These are phyloP conservation scores for Claviceps africana DNA, from an alignment of 2,329 filamentous ascomycete species.

Conservation along the genomic window DNA sequence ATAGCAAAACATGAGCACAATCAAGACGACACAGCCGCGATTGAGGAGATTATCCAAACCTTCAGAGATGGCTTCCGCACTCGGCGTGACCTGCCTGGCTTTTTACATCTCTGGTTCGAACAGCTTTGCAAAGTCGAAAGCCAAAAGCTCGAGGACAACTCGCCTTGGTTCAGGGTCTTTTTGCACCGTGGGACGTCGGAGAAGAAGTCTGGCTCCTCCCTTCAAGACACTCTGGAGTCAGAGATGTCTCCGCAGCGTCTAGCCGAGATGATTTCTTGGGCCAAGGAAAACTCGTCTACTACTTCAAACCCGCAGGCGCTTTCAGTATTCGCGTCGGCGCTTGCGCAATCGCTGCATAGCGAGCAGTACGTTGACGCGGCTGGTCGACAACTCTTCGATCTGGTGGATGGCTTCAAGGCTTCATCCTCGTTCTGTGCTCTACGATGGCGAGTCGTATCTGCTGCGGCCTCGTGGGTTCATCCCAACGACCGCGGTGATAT, in stretches of 20 bases:
- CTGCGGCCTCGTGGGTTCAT: slow-evolving; percentile 21
- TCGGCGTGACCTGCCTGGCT: slow-evolving; percentile 29
- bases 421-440: slow-evolving; percentile 19
- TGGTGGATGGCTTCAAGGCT: slow-evolving; percentile 17
- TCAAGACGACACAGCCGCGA: slow-evolving; percentile 10
- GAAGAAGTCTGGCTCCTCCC: slow-evolving; percentile 6
- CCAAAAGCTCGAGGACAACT: slow-evolving; percentile 12
- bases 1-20: slow-evolving; percentile 12
- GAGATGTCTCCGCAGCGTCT: slow-evolving; percentile 32
- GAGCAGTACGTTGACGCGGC: slow-evolving; percentile 30
- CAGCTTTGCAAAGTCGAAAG: slow-evolving; percentile 24
- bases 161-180: slow-evolving; percentile 21
- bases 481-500: slow-evolving; percentile 17
- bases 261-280: slow-evolving; percentile 28
- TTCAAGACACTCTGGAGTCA: slow-evolving; percentile 22
- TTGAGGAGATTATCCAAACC: slow-evolving; percentile 24
- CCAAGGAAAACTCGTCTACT: slow-evolving; percentile 21
- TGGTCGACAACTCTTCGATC: slow-evolving; percentile 24
- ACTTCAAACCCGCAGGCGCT: slow-evolving; percentile 17
- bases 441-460: slow-evolving; percentile 27
- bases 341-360: slow-evolving; percentile 27
- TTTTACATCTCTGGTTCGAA: slow-evolving; percentile 32
- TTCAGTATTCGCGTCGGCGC: slow-evolving; percentile 28
- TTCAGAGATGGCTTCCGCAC: slow-evolving; percentile 31
- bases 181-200: slow-evolving; percentile 8